Conservation (phyloP, 768 basidiomycete species). For the Podaxis pistillaris region DNA sequence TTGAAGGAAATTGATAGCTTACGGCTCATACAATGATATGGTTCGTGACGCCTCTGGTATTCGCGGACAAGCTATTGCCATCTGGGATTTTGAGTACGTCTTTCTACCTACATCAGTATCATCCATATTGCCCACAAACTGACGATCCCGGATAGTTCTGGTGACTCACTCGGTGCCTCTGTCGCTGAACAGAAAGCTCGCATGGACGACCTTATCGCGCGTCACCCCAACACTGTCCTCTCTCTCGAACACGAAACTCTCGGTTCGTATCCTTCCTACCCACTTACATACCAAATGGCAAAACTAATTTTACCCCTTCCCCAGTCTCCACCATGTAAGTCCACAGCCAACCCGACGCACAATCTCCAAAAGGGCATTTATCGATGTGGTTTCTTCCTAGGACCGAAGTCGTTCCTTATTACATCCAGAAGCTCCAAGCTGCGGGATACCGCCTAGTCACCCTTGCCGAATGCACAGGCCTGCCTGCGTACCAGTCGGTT, state of each 20-base stretch:
- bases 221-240: conserved; percentile 35
- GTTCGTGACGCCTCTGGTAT: conserved; percentile 27
- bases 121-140: not conserved
- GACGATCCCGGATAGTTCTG: conserved; percentile 26
- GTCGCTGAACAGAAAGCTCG: conserved; percentile 26
- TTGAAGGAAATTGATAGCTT: conserved; percentile 23
- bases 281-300: not conserved
- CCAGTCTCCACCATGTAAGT: conserved; percentile 25
- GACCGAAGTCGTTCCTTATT: conserved; percentile 36
- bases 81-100: conserved; percentile 38
- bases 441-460: conserved; percentile 44
- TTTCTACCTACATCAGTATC: not conserved
- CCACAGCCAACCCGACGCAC: not conserved
- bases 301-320: not conserved
- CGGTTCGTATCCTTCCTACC: conserved; percentile 20
- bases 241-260: conserved; percentile 40
- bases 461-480: conserved; percentile 41
- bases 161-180: conserved; percentile 33
- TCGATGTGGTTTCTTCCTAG: conserved; percentile 15
- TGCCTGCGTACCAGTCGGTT: conserved; percentile 34
- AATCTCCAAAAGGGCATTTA: not conserved
- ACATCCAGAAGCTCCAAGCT: conserved; percentile 32
- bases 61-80: conserved; percentile 29
- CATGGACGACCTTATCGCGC: conserved; percentile 26
- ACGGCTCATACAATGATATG: conserved; percentile 38